Percentiles rank a stretch among this genome's conserved stretches.
These are phyloP conservation scores for Eragrostis nindensis DNA, from an alignment of 176 grass and related monocot genomes.

Conservation along the genomic window DNA sequence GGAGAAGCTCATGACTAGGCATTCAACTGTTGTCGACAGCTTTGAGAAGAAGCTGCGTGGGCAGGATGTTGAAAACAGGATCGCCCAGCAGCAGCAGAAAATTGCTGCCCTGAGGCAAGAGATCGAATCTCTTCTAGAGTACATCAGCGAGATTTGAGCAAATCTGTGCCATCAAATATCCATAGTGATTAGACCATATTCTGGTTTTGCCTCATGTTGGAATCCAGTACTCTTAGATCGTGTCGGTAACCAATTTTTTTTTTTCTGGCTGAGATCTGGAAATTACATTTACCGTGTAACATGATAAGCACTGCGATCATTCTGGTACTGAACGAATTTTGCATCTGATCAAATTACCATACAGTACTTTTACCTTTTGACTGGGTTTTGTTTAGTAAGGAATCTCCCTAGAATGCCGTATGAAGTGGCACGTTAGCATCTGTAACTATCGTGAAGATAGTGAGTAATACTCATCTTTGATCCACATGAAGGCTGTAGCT, in stretches of 20 bases:
- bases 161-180: background rate
- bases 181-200: conserved; percentile 33
- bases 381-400: background rate
- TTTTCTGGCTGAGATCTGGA: conserved; percentile 5
- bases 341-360: conserved; percentile 7
- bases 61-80: conserved; percentile 81
- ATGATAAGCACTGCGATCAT: conserved; percentile 10
- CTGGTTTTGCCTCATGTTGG: background rate
- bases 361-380: background rate
- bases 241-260: background rate
- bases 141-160: conserved; percentile 75
- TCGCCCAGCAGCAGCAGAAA: conserved; percentile 86
- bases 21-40: conserved; percentile 86
- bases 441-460: background rate
- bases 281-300: conserved; percentile 21
- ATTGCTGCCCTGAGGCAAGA: conserved; percentile 73
- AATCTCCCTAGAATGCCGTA: background rate
- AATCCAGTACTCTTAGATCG: conserved; percentile 9
- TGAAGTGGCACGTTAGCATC: background rate
- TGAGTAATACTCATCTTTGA: background rate
- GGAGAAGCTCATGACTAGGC: conserved; percentile 85
- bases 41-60: conserved; percentile 94
- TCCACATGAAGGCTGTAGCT: background rate
- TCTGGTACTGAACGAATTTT: conserved; percentile 36
- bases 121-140: conserved; percentile 74